Evolutionary conservation across 768 basidiomycete genomes (phyloP).

Genomic region (Tricholoma sp.): DNA sequence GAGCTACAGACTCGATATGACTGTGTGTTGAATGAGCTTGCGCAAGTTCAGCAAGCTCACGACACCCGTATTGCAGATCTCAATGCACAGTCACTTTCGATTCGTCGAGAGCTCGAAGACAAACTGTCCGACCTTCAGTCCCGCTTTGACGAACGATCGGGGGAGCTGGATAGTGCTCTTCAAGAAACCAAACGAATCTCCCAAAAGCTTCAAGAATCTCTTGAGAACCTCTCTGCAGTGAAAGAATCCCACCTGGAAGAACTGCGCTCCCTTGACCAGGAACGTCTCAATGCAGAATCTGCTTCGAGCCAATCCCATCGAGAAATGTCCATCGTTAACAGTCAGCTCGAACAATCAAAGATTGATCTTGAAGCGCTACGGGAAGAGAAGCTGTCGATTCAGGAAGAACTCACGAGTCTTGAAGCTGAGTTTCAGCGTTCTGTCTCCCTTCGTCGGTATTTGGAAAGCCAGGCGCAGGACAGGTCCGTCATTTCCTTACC

Average conservation of each 20-base stretch:
- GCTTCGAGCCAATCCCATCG: slow-evolving; percentile 29
- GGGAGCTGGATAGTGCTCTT: slow-evolving; percentile 31
- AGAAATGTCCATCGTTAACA: slow-evolving; percentile 29
- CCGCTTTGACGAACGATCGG: slow-evolving; percentile 29
- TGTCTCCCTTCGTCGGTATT: slow-evolving; percentile 52
- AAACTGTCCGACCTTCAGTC: slow-evolving; percentile 29
- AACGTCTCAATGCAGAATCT: slow-evolving; percentile 26
- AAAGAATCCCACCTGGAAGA: slow-evolving; percentile 26
- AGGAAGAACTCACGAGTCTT: slow-evolving; percentile 52
- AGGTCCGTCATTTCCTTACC: slow-evolving; percentile 34
- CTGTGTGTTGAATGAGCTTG: slow-evolving; percentile 13
- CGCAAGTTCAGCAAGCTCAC: slow-evolving; percentile 22
- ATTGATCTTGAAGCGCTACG: slow-evolving; percentile 31
- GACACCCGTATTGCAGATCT: slow-evolving; percentile 21
- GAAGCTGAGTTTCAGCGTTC: slow-evolving; percentile 64
- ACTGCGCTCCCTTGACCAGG: slow-evolving; percentile 23
- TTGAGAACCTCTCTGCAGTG: slow-evolving; percentile 26
- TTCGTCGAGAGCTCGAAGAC: slow-evolving; percentile 26
- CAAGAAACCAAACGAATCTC: slow-evolving; percentile 34
- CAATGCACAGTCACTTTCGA: slow-evolving; percentile 21
- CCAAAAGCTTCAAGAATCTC: slow-evolving; percentile 33
- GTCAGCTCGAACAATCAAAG: slow-evolving; percentile 37
- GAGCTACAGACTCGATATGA: slow-evolving; percentile 10
- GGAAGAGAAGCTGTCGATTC: slow-evolving; percentile 47
- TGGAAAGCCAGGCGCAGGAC: slow-evolving; percentile 62